Conservation (phyloP, 2,329 filamentous ascomycete species). For the Phyllosticta citribraziliensis region DNA sequence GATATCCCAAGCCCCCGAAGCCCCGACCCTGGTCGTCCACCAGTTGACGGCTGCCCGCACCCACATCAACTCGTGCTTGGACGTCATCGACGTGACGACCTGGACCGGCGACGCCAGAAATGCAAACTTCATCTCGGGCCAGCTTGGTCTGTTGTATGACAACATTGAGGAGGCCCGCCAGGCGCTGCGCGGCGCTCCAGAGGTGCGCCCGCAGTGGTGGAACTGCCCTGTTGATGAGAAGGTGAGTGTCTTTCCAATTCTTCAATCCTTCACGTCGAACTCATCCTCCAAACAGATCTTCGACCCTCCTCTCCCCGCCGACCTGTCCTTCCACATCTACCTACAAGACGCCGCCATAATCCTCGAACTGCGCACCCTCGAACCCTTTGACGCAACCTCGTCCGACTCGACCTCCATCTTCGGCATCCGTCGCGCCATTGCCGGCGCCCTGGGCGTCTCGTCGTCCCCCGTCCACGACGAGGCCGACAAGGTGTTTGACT, state of each 20-base stretch:
- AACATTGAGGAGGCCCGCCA: constrained; percentile 52
- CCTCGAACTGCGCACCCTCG: constrained; percentile 58
- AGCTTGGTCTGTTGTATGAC: constrained; percentile 49
- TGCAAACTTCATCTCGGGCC: constrained; percentile 47
- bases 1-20: constrained; percentile 43
- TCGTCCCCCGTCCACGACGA: constrained; percentile 46
- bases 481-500: constrained; percentile 65
- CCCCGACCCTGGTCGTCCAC: constrained; percentile 52
- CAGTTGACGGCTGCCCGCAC: constrained; percentile 63
- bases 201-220: constrained; percentile 45
- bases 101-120: constrained; percentile 58
- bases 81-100: constrained; percentile 69
- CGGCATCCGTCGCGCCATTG: constrained; percentile 47
- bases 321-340: constrained; percentile 61
- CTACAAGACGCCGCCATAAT: constrained; percentile 46
- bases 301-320: constrained; percentile 51
- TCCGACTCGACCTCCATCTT: constrained; percentile 31
- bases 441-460: constrained; percentile 34
- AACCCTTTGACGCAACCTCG: constrained; percentile 33
- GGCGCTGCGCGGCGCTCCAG: constrained; percentile 46
- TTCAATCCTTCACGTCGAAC: not conserved
- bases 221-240: constrained; percentile 46
- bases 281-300: constrained; percentile 37
- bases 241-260: constrained; percentile 32
- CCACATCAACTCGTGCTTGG: constrained; percentile 73